Conservation (phyloP, 176 grass and related monocot genomes). For the Pontederia crassipes region DNA sequence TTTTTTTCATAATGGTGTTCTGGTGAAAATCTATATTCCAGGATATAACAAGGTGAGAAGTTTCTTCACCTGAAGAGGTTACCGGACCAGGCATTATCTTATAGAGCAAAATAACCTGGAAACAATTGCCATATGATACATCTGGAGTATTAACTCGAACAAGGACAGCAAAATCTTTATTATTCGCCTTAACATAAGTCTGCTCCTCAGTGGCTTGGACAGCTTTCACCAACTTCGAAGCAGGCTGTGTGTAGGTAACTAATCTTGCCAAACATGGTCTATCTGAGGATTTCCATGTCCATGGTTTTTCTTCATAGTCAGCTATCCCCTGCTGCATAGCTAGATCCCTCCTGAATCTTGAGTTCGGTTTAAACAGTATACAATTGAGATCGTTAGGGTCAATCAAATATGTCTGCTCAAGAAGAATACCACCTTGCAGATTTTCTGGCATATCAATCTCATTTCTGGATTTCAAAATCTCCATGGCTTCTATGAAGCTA, state of each 20-base stretch:
- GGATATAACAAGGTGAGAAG: slow-evolving; percentile 40
- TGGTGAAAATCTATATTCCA: slow-evolving; percentile 67
- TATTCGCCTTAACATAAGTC: slow-evolving; percentile 65
- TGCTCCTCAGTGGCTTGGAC: slow-evolving; percentile 72
- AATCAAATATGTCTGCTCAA: slow-evolving; percentile 51
- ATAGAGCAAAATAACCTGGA: slow-evolving; percentile 62
- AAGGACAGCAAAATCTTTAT: slow-evolving; percentile 44
- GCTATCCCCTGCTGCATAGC: slow-evolving; percentile 35
- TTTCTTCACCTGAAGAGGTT: slow-evolving; percentile 36
- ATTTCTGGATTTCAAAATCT: slow-evolving; percentile 42
- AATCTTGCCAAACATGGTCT: slow-evolving; percentile 40
- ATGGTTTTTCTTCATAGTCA: slow-evolving; percentile 50
- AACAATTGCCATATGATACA: slow-evolving; percentile 80
- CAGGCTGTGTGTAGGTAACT: slow-evolving; percentile 52
- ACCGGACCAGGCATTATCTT: slow-evolving; percentile 54
- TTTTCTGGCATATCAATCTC: slow-evolving; percentile 40
- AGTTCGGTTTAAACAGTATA: slow-evolving; percentile 54
- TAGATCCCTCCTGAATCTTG: slow-evolving; percentile 49
- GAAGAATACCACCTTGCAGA: slow-evolving; percentile 35
- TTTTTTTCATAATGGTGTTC: slow-evolving; percentile 68
- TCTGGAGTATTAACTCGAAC: slow-evolving; percentile 54
- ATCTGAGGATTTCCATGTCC: slow-evolving; percentile 48
- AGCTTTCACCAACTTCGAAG: slow-evolving; percentile 58
- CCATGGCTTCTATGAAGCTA: slow-evolving; percentile 60
- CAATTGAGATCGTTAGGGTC: slow-evolving; percentile 58